Percentiles rank a stretch among this genome's conserved stretches.
These are phyloP conservation scores for Tricholoma terreum DNA, from an alignment of 768 basidiomycete species.

Conservation along the genomic window DNA sequence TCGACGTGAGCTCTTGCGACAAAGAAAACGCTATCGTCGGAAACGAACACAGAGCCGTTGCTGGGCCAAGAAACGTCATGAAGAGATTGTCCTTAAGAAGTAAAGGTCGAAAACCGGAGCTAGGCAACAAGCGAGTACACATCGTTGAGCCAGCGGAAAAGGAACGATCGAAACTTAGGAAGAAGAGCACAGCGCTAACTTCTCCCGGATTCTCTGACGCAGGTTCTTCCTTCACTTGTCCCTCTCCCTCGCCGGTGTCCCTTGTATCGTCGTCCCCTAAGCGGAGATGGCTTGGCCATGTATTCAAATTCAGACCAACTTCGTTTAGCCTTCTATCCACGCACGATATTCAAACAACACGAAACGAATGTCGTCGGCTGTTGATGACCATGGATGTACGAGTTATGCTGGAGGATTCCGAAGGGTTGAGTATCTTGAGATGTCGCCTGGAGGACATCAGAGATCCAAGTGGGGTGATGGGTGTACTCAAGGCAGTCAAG, in stretches of 20 bases:
- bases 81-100: conserved; percentile 47
- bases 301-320: conserved; percentile 83
- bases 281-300: conserved; percentile 81
- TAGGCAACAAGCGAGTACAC: conserved; percentile 38
- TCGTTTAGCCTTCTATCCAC: conserved; percentile 55
- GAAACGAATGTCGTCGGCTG: conserved; percentile 70
- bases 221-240: conserved; percentile 28
- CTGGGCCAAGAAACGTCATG: conserved; percentile 17
- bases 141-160: conserved; percentile 47
- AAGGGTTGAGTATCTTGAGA: conserved; percentile 65
- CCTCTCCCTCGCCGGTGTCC: conserved; percentile 37
- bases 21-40: conserved; percentile 53
- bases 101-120: conserved; percentile 26
- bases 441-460: conserved; percentile 71
- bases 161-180: conserved; percentile 34
- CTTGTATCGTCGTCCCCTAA: conserved; percentile 45
- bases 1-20: conserved; percentile 29
- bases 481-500: conserved; percentile 62
- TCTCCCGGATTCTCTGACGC: conserved; percentile 49
- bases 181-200: conserved; percentile 22
- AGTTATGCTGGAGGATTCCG: conserved; percentile 62
- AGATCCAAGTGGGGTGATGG: conserved; percentile 51
- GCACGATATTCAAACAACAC: conserved; percentile 58
- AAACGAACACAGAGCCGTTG: conserved; percentile 14
- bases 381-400: conserved; percentile 69